Evolutionary conservation across 2,329 filamentous ascomycete genomes (phyloP).

Genomic region (Helicocarpus griseus): DNA sequence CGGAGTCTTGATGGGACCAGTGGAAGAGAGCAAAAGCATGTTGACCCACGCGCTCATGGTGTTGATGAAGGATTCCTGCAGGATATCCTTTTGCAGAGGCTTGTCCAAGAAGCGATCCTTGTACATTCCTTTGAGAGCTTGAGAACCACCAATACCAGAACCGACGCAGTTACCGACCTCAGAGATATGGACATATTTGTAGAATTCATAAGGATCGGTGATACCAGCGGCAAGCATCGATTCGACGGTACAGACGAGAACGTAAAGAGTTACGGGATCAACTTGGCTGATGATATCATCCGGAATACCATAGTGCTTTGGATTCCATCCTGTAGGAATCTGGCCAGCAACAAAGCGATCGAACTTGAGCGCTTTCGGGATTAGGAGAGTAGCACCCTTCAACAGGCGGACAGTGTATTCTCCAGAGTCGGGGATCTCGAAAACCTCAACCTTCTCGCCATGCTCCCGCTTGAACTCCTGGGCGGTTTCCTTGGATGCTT

Average conservation of each 20-base stretch:
- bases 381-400: conserved; percentile 90
- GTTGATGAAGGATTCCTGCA: conserved; percentile 99
- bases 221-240: conserved; percentile 86
- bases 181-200: conserved; percentile 97
- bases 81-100: conserved; percentile 95
- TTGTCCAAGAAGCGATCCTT: conserved; percentile 95
- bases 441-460: conserved; percentile 94
- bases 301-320: conserved; percentile 89
- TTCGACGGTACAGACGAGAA: conserved; percentile 88
- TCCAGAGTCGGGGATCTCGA: conserved; percentile 85
- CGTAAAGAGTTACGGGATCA: conserved; percentile 89
- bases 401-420: conserved; percentile 91
- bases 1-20: conserved; percentile 95
- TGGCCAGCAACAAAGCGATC: conserved; percentile 96
- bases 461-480: conserved; percentile 97
- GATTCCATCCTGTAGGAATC: conserved; percentile 94
- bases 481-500: conserved; percentile 92
- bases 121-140: conserved; percentile 93
- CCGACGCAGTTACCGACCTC: conserved; percentile 97
- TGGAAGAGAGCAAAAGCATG: conserved; percentile 95
- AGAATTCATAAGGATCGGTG: conserved; percentile 98
- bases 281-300: conserved; percentile 98
- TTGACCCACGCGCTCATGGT: conserved; percentile 99
- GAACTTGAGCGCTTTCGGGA: conserved; percentile 94
- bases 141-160: conserved; percentile 93